Evolutionary conservation across 2,329 filamentous ascomycete species (phyloP).

Genomic region (Alternaria atra): DNA sequence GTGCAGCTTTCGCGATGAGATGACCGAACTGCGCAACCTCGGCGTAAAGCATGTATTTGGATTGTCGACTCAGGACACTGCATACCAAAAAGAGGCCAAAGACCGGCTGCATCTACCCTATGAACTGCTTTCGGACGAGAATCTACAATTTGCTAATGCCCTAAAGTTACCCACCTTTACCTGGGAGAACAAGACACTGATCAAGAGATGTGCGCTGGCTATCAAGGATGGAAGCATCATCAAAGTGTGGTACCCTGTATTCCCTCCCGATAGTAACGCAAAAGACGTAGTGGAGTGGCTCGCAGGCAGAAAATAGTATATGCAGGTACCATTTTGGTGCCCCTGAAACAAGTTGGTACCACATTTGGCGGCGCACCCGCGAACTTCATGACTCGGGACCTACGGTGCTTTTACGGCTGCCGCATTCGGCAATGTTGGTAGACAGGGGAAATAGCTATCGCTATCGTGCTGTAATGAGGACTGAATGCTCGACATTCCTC

Average conservation of each 20-base stretch:
- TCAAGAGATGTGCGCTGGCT: conserved; percentile 52
- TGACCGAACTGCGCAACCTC: conserved; percentile 23
- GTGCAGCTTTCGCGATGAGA: conserved; percentile 54
- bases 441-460: neutral
- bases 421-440: conserved; percentile 10
- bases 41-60: conserved; percentile 49
- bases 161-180: conserved; percentile 53
- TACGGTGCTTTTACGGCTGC: conserved; percentile 12
- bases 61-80: conserved; percentile 52
- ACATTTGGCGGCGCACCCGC: conserved; percentile 24
- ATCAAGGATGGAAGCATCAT: conserved; percentile 52
- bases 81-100: conserved; percentile 53
- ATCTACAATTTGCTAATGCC: conserved; percentile 44
- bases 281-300: conserved; percentile 51
- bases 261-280: conserved; percentile 52
- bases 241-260: conserved; percentile 57
- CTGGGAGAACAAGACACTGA: conserved; percentile 49
- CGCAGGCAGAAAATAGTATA: conserved; percentile 32
- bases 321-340: conserved; percentile 28
- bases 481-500: neutral
- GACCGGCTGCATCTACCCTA: conserved; percentile 52
- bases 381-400: conserved; percentile 28
- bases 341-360: conserved; percentile 34
- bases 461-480: neutral
- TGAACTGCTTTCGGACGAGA: conserved; percentile 54